Evolutionary conservation across 805 yeast genomes (phyloP).

Genomic region (Suhomyces tanzawaensis): DNA sequence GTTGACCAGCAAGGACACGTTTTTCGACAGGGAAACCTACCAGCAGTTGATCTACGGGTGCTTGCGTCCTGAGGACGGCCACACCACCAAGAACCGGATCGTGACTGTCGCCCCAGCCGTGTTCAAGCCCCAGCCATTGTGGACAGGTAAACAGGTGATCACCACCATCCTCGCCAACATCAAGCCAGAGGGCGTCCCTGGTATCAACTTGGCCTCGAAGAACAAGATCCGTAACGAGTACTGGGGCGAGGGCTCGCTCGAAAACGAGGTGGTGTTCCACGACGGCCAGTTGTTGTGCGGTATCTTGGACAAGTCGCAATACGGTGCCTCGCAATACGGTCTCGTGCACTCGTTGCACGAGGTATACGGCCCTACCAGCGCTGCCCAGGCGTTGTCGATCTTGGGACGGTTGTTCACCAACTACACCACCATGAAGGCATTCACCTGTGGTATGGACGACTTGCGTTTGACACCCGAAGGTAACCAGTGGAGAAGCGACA

Average conservation of each 20-base stretch:
- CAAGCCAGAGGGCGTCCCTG: slow-evolving; percentile 85
- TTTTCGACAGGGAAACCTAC: slow-evolving; percentile 86
- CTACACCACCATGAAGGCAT: slow-evolving; percentile 86
- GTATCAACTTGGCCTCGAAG: slow-evolving; percentile 76
- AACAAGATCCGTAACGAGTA: slow-evolving; percentile 92
- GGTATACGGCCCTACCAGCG: slow-evolving; percentile 86
- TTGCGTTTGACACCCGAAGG: slow-evolving; percentile 89
- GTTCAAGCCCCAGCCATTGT: slow-evolving; percentile 79
- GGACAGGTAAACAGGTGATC: slow-evolving; percentile 98
- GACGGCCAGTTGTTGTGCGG: slow-evolving; percentile 90
- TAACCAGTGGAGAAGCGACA: slow-evolving; percentile 81
- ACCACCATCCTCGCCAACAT: slow-evolving; percentile 88
- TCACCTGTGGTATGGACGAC: slow-evolving; percentile 99
- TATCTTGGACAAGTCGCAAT: slow-evolving; percentile 95
- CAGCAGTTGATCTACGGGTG: slow-evolving; percentile 94
- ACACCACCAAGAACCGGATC: slow-evolving; percentile 67
- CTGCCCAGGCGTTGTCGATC: slow-evolving; percentile 88
- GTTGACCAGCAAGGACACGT: slow-evolving; percentile 90
- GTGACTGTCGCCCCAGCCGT: slow-evolving; percentile 87
- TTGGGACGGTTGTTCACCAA: slow-evolving; percentile 93
- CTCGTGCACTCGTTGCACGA: slow-evolving; percentile 95
- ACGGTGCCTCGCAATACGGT: slow-evolving; percentile 97
- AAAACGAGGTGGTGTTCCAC: slow-evolving; percentile 80
- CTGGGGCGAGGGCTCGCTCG: slow-evolving; percentile 85
- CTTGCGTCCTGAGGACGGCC: slow-evolving; percentile 96